Conservation (phyloP, 768 basidiomycete species). For the Leucocoprinus sp. region DNA sequence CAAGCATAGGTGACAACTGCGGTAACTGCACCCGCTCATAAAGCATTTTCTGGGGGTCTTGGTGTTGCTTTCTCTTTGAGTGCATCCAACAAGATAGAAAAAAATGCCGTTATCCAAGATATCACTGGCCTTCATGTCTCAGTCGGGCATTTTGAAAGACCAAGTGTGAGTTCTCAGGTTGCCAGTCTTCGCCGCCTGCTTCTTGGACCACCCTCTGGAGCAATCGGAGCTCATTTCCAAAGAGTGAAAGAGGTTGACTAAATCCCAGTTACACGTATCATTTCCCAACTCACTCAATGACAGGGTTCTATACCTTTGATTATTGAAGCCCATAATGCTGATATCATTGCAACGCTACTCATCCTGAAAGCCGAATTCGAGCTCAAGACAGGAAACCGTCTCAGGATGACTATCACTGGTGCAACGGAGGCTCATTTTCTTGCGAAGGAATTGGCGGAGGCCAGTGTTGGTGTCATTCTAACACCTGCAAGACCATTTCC, state of each 20-base stretch:
- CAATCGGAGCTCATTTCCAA: slow-evolving; percentile 36
- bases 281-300: background rate
- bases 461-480: slow-evolving; percentile 39
- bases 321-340: slow-evolving; percentile 66
- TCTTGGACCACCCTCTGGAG: slow-evolving; percentile 30
- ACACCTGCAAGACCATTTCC: slow-evolving; percentile 66
- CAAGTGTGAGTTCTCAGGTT: slow-evolving; percentile 77
- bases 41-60: slow-evolving; percentile 50
- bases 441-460: slow-evolving; percentile 54
- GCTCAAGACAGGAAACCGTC: slow-evolving; percentile 26
- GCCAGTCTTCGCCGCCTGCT: slow-evolving; percentile 63
- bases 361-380: slow-evolving; percentile 61
- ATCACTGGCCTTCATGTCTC: slow-evolving; percentile 59
- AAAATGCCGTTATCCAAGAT: slow-evolving; percentile 57
- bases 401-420: slow-evolving; percentile 57
- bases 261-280: too few species aligned
- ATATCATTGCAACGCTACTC: slow-evolving; percentile 74
- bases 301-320: slow-evolving; percentile 71
- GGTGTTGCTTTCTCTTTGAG: slow-evolving; percentile 60
- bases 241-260: slow-evolving; percentile 35
- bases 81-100: slow-evolving; percentile 49
- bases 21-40: slow-evolving; percentile 50
- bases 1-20: slow-evolving; percentile 41
- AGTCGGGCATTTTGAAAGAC: slow-evolving; percentile 38
- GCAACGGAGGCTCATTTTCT: slow-evolving; percentile 62